Base-by-base conservation (phyloP, 192 early-diverging fungal genomes). In the Podila clonocystis region DNA sequence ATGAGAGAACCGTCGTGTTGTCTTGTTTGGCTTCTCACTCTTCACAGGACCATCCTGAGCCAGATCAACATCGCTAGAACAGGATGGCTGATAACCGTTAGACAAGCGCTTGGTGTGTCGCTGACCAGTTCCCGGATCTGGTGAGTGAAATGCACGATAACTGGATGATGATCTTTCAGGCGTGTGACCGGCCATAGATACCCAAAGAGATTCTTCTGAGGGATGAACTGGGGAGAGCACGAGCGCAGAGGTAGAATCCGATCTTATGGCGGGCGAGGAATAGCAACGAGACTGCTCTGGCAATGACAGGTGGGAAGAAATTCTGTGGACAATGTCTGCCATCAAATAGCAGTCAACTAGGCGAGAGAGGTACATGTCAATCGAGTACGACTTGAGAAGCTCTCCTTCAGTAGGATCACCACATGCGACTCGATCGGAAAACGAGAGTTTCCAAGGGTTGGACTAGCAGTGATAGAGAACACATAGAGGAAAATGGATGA, bases 291-390 rank as follows among this genome's bases (percentile, higher is more conserved):
- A 22, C 5, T 52, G 6, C 50, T 17, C 1, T 52, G 50, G n/a
- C 38, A 29, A 60, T 48, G 17, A 29, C 5, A 2, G 58, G 4
- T 31, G 3, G 58, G n/a, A 28, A 41, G 57, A 33, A 71, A 48
- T n/a, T 34, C 34, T 33, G 34, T 26, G 19, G 7, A 71, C 22
- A 22, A 62, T 26, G 26, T 57, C 24, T 9, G 50, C 4, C 6
- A 71, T 30, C 11, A 24, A 20, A 13, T 13, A 38, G 11, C 60
- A 20, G 22, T 71, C 69, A 13, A 57, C 69, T 7, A 71, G 26
- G 12, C 69, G 36, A 11, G 69, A 71, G 48, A 71, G 50, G 30
- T 19, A 71, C 59, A 71, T 60, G 19, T 63, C 62, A 17, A 71
- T 63, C 11, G 62, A 29, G 20, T 30, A 19, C 2, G 48, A 26